A percentile compares a stretch with the other conserved stretches of the same genome.
Conservation (phyloP, 2,329 filamentous ascomycete genomes). For the Fusarium sp. region DNA sequence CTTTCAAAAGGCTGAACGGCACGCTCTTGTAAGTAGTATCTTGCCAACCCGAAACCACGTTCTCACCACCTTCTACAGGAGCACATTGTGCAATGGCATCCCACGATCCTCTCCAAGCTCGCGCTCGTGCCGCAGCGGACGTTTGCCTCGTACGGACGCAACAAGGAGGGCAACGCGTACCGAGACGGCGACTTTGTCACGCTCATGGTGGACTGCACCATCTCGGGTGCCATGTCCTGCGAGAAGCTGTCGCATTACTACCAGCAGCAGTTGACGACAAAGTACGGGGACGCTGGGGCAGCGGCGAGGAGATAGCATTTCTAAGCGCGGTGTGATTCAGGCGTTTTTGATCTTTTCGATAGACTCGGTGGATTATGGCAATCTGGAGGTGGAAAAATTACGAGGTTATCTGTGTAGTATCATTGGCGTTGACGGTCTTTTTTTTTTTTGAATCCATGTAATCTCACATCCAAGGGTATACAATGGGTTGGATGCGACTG, state of each 20-base stretch:
- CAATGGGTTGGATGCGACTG: not conserved
- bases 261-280: slow-evolving; percentile 60
- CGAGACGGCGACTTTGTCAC: slow-evolving; percentile 88
- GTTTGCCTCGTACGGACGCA: slow-evolving; percentile 81
- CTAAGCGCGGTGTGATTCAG: slow-evolving; percentile 24
- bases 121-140: slow-evolving; percentile 88
- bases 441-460: slow-evolving; percentile 2
- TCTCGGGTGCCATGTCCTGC: slow-evolving; percentile 70
- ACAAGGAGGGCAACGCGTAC: slow-evolving; percentile 72
- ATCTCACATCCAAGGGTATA: not conserved
- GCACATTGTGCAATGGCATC: slow-evolving; percentile 95
- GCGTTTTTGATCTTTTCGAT: slow-evolving; percentile 26
- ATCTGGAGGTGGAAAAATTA: slow-evolving; percentile 6
- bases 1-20: slow-evolving; percentile 93
- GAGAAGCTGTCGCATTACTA: slow-evolving; percentile 74
- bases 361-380: slow-evolving; percentile 15
- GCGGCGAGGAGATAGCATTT: slow-evolving; percentile 21
- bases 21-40: slow-evolving; percentile 78
- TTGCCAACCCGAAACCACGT: not conserved
- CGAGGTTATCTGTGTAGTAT: slow-evolving; percentile 16
- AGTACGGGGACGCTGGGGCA: slow-evolving; percentile 46
- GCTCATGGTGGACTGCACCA: slow-evolving; percentile 80
- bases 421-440: slow-evolving; percentile 32
- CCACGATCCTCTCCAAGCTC: slow-evolving; percentile 90
- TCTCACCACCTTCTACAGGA: slow-evolving; percentile 65